These are phyloP conservation scores for Mycena leptocephala DNA, from an alignment of 768 basidiomycete genomes.

Conservation along the genomic window DNA sequence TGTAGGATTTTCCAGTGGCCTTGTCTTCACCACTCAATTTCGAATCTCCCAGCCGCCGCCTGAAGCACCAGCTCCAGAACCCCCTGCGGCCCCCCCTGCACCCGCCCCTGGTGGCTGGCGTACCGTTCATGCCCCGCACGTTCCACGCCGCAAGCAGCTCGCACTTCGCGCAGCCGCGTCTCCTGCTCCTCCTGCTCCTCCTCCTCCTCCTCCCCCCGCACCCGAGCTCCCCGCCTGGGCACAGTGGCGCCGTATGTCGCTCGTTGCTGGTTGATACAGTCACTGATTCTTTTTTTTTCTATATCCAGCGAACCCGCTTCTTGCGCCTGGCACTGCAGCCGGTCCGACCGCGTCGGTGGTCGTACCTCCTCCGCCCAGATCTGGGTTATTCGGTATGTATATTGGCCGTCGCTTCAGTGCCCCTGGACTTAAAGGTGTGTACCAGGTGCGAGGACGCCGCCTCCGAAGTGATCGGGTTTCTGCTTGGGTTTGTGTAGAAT, in stretches of 20 bases:
- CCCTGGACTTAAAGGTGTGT: not conserved
- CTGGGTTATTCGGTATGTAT: not conserved
- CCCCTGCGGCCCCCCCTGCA: conserved; percentile 46
- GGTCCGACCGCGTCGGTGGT: not conserved
- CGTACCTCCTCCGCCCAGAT: not conserved
- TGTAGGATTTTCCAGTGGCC: conserved; percentile 42
- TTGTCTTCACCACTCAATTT: not conserved
- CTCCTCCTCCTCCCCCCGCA: not conserved
- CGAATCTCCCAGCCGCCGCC: not conserved
- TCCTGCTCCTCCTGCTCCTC: not conserved
- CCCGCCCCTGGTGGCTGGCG: conserved; percentile 71
- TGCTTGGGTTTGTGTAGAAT: no score
- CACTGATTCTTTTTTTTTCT: not conserved
- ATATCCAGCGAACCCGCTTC: not conserved
- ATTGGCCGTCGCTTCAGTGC: not conserved
- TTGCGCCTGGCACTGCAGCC: not conserved
- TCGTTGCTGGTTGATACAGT: not conserved
- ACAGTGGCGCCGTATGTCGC: conserved; percentile 47
- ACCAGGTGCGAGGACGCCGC: not conserved
- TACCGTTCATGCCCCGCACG: conserved; percentile 60
- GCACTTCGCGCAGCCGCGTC: conserved; percentile 24
- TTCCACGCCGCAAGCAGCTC: conserved; percentile 26
- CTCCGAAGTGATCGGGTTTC: not conserved
- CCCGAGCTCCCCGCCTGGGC: conserved; percentile 14
- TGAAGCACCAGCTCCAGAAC: conserved; percentile 39